Evolutionary conservation across 1,284 basidiomycete genomes (phyloP), one percentile per base, ranked within the genome.

Genomic region (Cronartium ribicola): DNA sequence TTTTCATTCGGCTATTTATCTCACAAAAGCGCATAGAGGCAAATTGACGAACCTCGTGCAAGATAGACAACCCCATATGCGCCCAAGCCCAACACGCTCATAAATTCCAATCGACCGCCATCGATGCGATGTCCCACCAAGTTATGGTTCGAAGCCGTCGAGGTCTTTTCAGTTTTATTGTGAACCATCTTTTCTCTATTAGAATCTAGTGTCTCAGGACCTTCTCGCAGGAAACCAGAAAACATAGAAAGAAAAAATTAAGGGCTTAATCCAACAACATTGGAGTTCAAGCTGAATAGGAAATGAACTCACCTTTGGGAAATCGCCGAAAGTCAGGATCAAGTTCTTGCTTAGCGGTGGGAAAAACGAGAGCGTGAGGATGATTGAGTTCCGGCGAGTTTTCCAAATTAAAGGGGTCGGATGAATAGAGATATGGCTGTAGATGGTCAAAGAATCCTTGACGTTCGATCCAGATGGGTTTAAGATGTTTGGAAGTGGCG

Each of bases 31-130:
- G 77, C 22, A 79, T 79, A 37, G 80, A 76, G 80, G 81, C 74
- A 77, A 90, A 20, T 13, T 0, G 8, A 36, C n/a, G 39, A 44
- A 67, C 71, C 90, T 76, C 91, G 84, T 43, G 91, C 94, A 76
- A 90, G 90, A 83, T 97, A 98, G 65, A 97, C 94, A 79, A 96
- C 90, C 76, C 95, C 95, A 81, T 97, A 98, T 36, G 94, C 94
- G 60, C 95, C 95, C 67, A 92, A 87, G 67, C 95, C 95, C 70
- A 98, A 87, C 71, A 95, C 87, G 79, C 91, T 88, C 79, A 93
- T 87, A 79, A 97, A 90, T 83, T 94, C 88, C 76, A 97, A 87
- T 3, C 81, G 78, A 22, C 80, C 81, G 69, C 82, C 79, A 76
- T 82, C 82, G 75, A 83, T 81, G 62, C 77, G 76, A 72, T 80